Base-by-base conservation (phyloP, 768 basidiomycete species). In the Macrolepiota dolichaula region DNA sequence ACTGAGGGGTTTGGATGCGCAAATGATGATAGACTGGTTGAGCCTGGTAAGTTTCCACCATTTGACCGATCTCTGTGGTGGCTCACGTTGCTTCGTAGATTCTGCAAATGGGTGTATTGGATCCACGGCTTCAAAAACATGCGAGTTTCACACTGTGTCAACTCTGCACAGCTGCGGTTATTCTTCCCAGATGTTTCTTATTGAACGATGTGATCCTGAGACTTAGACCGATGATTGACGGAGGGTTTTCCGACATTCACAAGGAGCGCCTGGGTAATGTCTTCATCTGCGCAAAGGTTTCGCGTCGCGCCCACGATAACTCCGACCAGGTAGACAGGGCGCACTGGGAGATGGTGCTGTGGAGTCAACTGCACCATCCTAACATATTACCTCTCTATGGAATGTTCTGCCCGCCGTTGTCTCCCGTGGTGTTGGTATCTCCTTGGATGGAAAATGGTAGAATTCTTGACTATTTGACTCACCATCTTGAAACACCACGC, bases 171-270 rank as follows among this genome's bases (percentile, higher is more conserved):
- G 63, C 59, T 55, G 68, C 73, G 3, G 64, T 64, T 3, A 64
- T 70, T 1, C 68, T 71, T 51, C 75, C 75, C 4, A 60, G 67
- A 5, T 70, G 70, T 42, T 68, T 73, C 32, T 36, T 63, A 2
- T 59, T 70, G 9, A 54, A 55, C 22, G 69, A 57, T 6, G 59
- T 69, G 4, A 19, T 61, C 15, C 44, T 63, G 0, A 62, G 65
- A 3, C 46, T 49, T 7, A 7, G 7, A 7, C 62, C 66, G 0
- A 54, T 63, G 1, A 58, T 65, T 1, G 59, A 62, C 19, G 73
- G 73, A 3, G 57, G 64, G 15, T 74, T 72, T 56, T 66, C 68
- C 5, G 73, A 73, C 5, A 67, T 74, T 22, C 70, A 68, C 62
- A 69, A 53, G 51, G 70, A 68, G 1, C 12, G 37, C 13, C 64